Conservation (phyloP, 225 moss, liverwort and hornwort species). For the Physcomitrellopsis africana region DNA sequence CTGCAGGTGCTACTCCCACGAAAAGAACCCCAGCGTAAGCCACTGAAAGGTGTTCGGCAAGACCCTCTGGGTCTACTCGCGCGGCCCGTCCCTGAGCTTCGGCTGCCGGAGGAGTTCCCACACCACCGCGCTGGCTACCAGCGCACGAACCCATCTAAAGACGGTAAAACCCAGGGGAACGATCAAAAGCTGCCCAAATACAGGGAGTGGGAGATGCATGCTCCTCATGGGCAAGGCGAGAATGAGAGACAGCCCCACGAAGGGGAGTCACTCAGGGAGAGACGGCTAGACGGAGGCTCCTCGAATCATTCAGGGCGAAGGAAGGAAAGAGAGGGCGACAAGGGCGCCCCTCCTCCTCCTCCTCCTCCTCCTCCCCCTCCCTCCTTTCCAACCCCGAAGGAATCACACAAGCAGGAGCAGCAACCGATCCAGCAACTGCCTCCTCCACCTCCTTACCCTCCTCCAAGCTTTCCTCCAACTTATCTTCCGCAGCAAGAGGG, state of each 20-base stretch:
- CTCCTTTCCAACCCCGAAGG: slow-evolving; percentile 43
- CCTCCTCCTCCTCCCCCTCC: slow-evolving; percentile 19
- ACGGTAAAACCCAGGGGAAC: slow-evolving; percentile 32
- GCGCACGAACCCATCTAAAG: slow-evolving; percentile 26
- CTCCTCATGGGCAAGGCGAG: slow-evolving; percentile 49
- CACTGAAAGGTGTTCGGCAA: slow-evolving; percentile 46
- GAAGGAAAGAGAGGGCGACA: slow-evolving; percentile 55
- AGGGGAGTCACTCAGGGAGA: slow-evolving; percentile 48
- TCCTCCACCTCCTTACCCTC: slow-evolving; percentile 64
- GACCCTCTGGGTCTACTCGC: slow-evolving; percentile 45
- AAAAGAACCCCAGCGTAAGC: slow-evolving; percentile 59
- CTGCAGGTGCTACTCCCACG: slow-evolving; percentile 51
- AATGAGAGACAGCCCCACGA: slow-evolving; percentile 50
- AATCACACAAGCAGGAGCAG: slow-evolving; percentile 49
- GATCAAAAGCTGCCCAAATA: slow-evolving; percentile 45
- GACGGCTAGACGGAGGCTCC: slow-evolving; percentile 42
- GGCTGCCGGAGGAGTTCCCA: slow-evolving; percentile 57
- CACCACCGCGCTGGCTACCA: slow-evolving; percentile 48
- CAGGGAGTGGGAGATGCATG: slow-evolving; percentile 61
- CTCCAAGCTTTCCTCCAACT: slow-evolving; percentile 54
- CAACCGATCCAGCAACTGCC: slow-evolving; percentile 41
- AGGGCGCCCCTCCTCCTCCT: slow-evolving; percentile 29
- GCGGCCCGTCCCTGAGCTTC: slow-evolving; percentile 58
- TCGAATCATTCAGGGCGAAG: slow-evolving; percentile 32
- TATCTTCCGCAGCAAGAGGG: slow-evolving; percentile 72